A percentile compares a stretch with the other conserved stretches of the same genome.
These are phyloP conservation scores for Auriscalpium microsporum DNA, from an alignment of 768 basidiomycete genomes.

Conservation along the genomic window DNA sequence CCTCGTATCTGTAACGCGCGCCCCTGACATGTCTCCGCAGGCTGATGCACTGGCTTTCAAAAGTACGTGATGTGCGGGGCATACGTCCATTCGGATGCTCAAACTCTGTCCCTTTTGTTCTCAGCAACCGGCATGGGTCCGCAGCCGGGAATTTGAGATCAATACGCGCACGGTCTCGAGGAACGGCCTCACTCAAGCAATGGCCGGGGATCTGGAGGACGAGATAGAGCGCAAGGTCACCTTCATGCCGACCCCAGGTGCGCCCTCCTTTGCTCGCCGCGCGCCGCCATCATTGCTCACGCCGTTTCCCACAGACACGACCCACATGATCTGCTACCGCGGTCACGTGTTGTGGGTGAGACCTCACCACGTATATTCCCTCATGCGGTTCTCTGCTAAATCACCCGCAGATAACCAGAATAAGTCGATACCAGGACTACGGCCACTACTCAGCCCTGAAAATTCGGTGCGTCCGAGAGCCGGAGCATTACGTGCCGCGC, in stretches of 20 bases:
- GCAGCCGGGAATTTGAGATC: constrained; percentile 84
- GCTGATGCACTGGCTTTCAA: constrained; percentile 86
- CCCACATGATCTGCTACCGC: constrained; percentile 83
- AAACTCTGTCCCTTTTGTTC: constrained; percentile 4
- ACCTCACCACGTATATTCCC: constrained; percentile 4
- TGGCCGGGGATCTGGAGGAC: constrained; percentile 70
- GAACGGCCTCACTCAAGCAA: constrained; percentile 54
- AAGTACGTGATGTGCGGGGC: constrained; percentile 35
- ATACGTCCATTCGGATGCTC: background rate
- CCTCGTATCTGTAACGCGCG: background rate
- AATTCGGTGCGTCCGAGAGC: constrained; percentile 49
- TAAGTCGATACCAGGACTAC: constrained; percentile 69
- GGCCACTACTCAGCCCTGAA: constrained; percentile 67
- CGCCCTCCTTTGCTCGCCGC: constrained; percentile 13
- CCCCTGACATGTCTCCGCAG: constrained; percentile 27
- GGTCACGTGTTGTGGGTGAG: constrained; percentile 81
- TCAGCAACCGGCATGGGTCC: constrained; percentile 87
- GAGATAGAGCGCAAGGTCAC: constrained; percentile 60
- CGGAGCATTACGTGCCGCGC: constrained; percentile 14
- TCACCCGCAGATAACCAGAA: constrained; percentile 59
- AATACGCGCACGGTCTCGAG: constrained; percentile 69
- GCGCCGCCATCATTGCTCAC: constrained; percentile 4
- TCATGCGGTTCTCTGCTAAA: constrained; percentile 7
- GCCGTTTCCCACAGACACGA: constrained; percentile 48
- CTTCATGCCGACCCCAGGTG: constrained; percentile 82